phyloP scores from a whole-genome alignment of 495 filamentous ascomycete species.

The Penicillium coffeae region DNA sequence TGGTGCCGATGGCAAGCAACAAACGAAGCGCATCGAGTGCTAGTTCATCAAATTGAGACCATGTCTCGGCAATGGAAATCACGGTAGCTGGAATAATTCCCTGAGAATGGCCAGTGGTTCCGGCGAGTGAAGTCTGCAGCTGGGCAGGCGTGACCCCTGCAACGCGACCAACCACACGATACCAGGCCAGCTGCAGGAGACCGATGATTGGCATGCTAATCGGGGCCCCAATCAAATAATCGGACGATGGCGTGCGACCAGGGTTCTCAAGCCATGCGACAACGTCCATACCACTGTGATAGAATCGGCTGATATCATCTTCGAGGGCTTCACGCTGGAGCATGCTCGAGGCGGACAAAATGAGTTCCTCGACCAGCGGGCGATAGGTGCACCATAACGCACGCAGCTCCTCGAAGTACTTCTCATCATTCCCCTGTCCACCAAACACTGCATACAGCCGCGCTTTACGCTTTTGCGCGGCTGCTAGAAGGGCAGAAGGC shows the following conservation, averaged over 20 bases:
- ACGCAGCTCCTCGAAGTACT: conserved; percentile 96
- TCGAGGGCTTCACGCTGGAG: conserved; percentile 80
- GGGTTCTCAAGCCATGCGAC: conserved; percentile 84
- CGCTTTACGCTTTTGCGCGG: conserved; percentile 72
- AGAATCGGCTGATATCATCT: conserved; percentile 85
- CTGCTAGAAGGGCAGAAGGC: conserved; percentile 86
- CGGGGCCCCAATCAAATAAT: conserved; percentile 95
- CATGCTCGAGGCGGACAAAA: conserved; percentile 72
- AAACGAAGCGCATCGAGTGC: conserved; percentile 77
- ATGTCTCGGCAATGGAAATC: conserved; percentile 78
- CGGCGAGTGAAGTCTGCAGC: conserved; percentile 71
- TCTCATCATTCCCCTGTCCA: conserved; percentile 96
- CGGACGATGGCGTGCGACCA: conserved; percentile 85
- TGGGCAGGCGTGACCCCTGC: conserved; percentile 83
- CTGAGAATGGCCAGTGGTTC: conserved; percentile 94
- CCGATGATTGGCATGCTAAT: conserved; percentile 97
- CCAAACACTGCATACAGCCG: conserved; percentile 89
- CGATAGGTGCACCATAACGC: conserved; percentile 88
- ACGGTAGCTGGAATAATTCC: conserved; percentile 94
- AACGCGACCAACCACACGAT: conserved; percentile 87
- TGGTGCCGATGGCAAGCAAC: conserved; percentile 96
- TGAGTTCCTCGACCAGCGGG: conserved; percentile 80
- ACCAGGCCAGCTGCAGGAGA: conserved; percentile 90
- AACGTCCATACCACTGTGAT: conserved; percentile 89
- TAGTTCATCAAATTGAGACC: conserved; percentile 81